phyloP scores from a whole-genome alignment of 352 stramenopile species.

The Thraustochytrium striatum region DNA sequence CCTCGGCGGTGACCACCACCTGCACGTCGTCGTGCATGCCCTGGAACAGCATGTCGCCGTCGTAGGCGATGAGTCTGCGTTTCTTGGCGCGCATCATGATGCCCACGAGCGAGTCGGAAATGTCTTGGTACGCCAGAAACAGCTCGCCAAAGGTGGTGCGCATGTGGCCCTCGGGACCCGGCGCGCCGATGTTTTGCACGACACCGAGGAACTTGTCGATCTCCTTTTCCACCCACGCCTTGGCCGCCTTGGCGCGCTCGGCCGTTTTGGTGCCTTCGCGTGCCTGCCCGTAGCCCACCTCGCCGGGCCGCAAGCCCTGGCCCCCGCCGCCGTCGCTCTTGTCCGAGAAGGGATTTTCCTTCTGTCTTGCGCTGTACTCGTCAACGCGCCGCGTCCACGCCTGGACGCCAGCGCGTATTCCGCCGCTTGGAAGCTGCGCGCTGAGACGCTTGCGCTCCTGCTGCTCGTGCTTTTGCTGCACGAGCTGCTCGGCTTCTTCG shows the following conservation, averaged over 20 bases:
- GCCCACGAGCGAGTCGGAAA: constrained; percentile 51
- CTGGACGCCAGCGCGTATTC: constrained; percentile 12
- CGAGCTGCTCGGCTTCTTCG: constrained; percentile 53
- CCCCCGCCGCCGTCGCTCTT: background rate
- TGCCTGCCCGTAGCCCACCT: constrained; percentile 43
- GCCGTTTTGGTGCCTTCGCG: constrained; percentile 31
- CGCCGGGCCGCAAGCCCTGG: background rate
- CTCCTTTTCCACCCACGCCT: constrained; percentile 49
- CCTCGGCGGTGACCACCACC: constrained; percentile 5
- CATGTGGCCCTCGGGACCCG: constrained; percentile 4
- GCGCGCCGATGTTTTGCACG: constrained; percentile 28
- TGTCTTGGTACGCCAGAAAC: constrained; percentile 50
- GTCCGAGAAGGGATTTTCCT: constrained; percentile 9
- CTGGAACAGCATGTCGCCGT: constrained; percentile 55
- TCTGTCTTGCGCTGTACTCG: background rate
- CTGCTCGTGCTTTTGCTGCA: constrained; percentile 70
- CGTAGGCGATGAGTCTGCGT: constrained; percentile 51
- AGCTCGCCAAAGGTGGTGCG: constrained; percentile 47
- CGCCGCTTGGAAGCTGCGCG: background rate
- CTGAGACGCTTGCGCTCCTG: constrained; percentile 34
- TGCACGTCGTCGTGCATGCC: constrained; percentile 41
- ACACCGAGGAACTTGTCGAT: constrained; percentile 33
- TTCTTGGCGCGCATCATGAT: constrained; percentile 54
- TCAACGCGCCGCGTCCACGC: constrained; percentile 21
- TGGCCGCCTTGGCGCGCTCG: constrained; percentile 20